Conservation (phyloP, 2,329 filamentous ascomycete genomes). For the Colletotrichum camelliae region DNA sequence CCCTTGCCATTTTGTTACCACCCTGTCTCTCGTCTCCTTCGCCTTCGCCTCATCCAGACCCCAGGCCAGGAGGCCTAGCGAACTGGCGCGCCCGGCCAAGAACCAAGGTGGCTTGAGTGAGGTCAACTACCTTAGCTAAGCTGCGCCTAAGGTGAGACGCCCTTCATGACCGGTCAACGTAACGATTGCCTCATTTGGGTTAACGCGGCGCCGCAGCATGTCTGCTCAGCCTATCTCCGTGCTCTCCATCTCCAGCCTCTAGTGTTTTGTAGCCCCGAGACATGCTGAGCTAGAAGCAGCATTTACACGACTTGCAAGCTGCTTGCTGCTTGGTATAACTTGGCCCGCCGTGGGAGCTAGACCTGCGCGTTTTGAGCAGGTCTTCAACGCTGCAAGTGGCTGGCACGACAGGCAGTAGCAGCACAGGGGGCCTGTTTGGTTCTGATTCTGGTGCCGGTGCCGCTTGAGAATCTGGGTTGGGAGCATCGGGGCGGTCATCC, state of each 20-base stretch:
- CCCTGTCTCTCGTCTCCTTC: neutral
- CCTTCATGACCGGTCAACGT: constrained; percentile 2
- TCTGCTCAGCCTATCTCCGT: neutral
- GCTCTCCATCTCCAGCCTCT: neutral
- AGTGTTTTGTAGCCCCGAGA: neutral
- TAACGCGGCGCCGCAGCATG: neutral
- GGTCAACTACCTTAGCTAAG: constrained; percentile 5
- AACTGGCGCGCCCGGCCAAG: neutral
- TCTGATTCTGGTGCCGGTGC: neutral
- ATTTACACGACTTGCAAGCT: neutral
- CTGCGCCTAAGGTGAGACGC: neutral
- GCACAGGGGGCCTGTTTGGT: neutral
- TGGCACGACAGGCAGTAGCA: neutral
- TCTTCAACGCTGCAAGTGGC: neutral
- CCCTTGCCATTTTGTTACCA: neutral
- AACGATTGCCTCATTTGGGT: constrained; percentile 19
- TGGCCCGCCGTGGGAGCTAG: neutral
- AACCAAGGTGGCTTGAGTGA: neutral
- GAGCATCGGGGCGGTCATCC: neutral
- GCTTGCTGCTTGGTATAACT: neutral
- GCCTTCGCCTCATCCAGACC: neutral
- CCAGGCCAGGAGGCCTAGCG: neutral
- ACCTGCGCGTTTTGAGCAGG: neutral
- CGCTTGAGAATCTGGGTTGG: neutral
- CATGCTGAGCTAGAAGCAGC: neutral